Base-by-base conservation (phyloP, 2,329 filamentous ascomycete genomes). In the Hymenoscyphus repandus region DNA sequence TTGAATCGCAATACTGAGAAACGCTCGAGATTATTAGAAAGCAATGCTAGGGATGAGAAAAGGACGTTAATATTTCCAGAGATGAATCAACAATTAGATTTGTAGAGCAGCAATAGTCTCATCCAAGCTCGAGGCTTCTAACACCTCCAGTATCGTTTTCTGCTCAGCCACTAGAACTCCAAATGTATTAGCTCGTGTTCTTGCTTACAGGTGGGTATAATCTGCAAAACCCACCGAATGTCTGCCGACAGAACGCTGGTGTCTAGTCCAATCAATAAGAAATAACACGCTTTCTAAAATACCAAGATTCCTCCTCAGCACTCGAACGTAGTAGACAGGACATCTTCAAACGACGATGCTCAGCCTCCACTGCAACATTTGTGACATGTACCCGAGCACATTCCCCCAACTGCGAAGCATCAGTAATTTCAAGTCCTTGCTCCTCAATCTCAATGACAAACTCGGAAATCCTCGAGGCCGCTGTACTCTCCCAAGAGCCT, bases 401-500 rank as follows among this genome's bases (percentile, higher is more conserved):
- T 20, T 54, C 51, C n/a, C 27, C 12, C 7, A 54, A 32, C 34
- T 44, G 20, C 9, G 20, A 22, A 13, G 22, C 22, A 9, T 15
- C 30, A n/a, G 20, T 37, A n/a, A 22, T n/a, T 22, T 12, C 20
- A 27, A 55, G 17, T 6, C 46, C 54, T 18, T 46, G 44, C 33
- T 52, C 54, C 44, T 55, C 56, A 45, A 55, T 27, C 5, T 34
- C 31, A 13, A 58, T 51, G 11, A 55, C 52, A 39, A 50, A 31
- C 13, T 48, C 42, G 7, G 56, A 49, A 13, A 51, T 46, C 4
- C 12, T 22, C 2, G 52, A 45, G 0, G 51, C 42, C 12, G 17
- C 36, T 5, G 7, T 34, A 41, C 56, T 52, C 11, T 86, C 80
- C 82, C 82, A 86, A 72, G 85, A 80, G 30, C 79, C 82, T 65